Conservation (phyloP, 768 basidiomycete genomes). For the Agaricus blazei region DNA sequence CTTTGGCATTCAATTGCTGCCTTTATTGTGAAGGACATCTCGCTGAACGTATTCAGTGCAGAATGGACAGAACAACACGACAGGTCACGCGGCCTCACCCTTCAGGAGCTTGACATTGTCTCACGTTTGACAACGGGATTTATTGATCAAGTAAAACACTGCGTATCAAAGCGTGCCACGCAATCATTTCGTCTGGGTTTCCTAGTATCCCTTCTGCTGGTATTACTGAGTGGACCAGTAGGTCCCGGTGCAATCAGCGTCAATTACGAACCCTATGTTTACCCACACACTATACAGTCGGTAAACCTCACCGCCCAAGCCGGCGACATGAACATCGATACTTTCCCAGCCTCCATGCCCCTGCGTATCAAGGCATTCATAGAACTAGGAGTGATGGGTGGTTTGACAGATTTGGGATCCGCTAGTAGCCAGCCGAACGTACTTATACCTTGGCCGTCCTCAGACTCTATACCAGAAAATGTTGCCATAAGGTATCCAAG, state of each 20-base stretch:
- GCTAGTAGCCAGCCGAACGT: background rate
- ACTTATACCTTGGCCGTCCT: no score
- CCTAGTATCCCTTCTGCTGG: background rate
- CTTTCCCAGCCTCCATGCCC: background rate
- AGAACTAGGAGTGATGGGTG: background rate
- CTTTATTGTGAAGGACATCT: background rate
- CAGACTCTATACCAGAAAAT: background rate
- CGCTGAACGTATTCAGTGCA: background rate
- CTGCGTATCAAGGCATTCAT: background rate
- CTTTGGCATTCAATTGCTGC: background rate
- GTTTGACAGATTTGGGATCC: background rate
- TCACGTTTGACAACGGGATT: background rate
- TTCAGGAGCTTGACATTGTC: no score
- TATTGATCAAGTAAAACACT: background rate
- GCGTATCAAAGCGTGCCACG: background rate
- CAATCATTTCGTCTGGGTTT: background rate
- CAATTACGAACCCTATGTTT: background rate
- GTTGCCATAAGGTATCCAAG: background rate
- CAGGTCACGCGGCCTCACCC: background rate
- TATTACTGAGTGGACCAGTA: background rate
- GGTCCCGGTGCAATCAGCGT: background rate
- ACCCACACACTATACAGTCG: no score
- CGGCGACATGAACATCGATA: no score
- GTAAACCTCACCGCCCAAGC: no score
- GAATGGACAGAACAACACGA: slow-evolving; percentile 1